Evolutionary conservation across 495 filamentous ascomycete species (phyloP), one percentile per base, ranked within the genome.

Genomic region (Hypomontagnella submonticulosa): DNA sequence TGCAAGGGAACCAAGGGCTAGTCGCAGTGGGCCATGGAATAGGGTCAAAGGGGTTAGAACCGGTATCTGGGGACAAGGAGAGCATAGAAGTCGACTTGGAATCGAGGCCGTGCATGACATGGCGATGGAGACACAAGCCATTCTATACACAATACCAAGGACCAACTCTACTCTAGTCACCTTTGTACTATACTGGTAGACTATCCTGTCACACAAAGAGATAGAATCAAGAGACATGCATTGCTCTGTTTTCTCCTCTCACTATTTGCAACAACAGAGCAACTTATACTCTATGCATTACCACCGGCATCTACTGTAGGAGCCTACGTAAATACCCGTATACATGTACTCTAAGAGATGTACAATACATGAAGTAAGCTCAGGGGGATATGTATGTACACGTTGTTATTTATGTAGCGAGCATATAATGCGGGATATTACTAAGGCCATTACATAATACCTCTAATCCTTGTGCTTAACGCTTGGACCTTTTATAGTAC

Each of bases 11-110:
- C 15, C 3, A 11, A 44, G 44, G 13, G 40, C 19, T 42, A 6
- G n/a, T 11, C 27, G 15, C n/a, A 37, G 41, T 27, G 38, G 20
- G 48, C n/a, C 38, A 48, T 15, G 33, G 50, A 23, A 54, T 33
- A 4, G 23, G 34, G 41, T 41, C 20, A 48, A 11, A 30, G n/a
- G n/a, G 7, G 10, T 19, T 36, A 11, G 33, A 37, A 34, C n/a
- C 13, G 34, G 18, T 13, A 40, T 30, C 36, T 38, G n/a, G 2
- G 10, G 3, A 4, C n/a, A 8, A 8, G n/a, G 9, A 11, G 9
- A 38, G 10, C n/a, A 38, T 38, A 38, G 36, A 11, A 8, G 36
- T 38, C 10, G 10, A 8, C 10, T 38, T 11, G 36, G 9, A 13
- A 3, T 11, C 9, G 10, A 13, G n/a, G 3, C 36, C 3, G 9